Evolutionary conservation across 2,329 filamentous ascomycete species (phyloP).

Genomic region (Cladophialophora yegresii): DNA sequence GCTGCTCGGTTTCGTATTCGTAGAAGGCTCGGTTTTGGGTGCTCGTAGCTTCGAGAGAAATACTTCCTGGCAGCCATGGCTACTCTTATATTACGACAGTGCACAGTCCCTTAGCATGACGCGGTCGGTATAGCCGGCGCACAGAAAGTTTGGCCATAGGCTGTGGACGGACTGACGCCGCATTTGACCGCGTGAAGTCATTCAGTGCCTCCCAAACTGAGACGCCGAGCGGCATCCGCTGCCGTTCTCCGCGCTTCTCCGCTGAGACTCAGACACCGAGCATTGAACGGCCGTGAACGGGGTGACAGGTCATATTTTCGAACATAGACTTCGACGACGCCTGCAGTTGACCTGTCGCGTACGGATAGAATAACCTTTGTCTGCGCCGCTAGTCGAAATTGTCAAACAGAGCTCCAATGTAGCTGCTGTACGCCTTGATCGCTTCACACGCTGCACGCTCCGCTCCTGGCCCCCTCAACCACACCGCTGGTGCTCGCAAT

Average conservation of each 20-base stretch:
- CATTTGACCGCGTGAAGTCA: conserved; percentile 10
- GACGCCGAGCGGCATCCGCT: background rate
- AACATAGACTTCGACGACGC: background rate
- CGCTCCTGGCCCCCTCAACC: background rate
- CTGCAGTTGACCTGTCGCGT: background rate
- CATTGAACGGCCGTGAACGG: background rate
- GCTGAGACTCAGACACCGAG: too few relatives aligned
- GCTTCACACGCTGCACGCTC: conserved; percentile 2
- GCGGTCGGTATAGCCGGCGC: background rate
- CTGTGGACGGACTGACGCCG: conserved; percentile 5
- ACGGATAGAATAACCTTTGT: background rate
- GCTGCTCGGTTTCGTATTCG: background rate
- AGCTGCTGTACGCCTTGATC: conserved; percentile 12
- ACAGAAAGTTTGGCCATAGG: background rate
- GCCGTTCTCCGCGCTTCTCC: conserved; percentile 13
- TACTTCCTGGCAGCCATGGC: background rate
- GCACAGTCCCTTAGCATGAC: background rate
- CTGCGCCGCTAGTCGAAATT: conserved; percentile 11
- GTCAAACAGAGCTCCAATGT: conserved; percentile 15
- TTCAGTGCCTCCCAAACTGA: background rate
- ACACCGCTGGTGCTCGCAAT: conserved; percentile 8
- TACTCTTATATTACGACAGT: background rate
- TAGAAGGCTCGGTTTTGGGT: background rate
- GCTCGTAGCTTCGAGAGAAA: background rate
- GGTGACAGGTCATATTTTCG: background rate